Evolutionary conservation across 345 rosid genomes (phyloP), one percentile per base, ranked within the genome.

Genomic region (Eucalyptus cloeziana): DNA sequence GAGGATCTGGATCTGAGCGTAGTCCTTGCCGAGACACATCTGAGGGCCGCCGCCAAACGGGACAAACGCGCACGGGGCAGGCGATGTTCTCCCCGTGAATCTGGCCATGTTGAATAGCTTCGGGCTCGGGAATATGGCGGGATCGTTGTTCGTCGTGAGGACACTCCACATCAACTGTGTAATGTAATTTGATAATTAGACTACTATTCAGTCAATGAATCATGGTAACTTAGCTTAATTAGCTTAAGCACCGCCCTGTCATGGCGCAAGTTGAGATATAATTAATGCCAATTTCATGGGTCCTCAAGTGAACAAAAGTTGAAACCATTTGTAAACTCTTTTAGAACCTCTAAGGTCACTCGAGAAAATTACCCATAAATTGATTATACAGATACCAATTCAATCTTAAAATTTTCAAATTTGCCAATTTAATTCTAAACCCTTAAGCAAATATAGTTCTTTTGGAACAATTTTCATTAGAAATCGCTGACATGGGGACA

Each of bases 21-120:
- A 89, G 21, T 89, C 92, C 52, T 86, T 52, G 13, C 93, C 93
- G 15, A 88, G 45, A 85, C 93, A 92, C 69, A 90, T 90, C 87
- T 91, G 88, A 13, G 90, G 89, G 33, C 91, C 90, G 1, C 91
- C 91, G 49, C 92, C 92, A 13, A 91, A 90, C 2, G 93, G 93
- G 31, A 90, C 87, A 31, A 85, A 90, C 3, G 88, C 87, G 10
- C 50, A 51, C 2, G 89, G 91, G 14, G 90, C 58, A 1, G 90
- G 88, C 27, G 89, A 88, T 0, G 56, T 15, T 71, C 86, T 76
- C 15, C 87, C 86, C 4, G 81, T 13, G n/a, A 89, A 90, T 52
- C 93, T 92, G 43, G 91, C 47, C 86, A 40, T 58, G 17, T 89
- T 91, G 47, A 90, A 92, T 4, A 31, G 37, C 87, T 87, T 40